Conservation (phyloP, 1,284 basidiomycete species). For the Cutaneotrichosporon spelunceum region DNA sequence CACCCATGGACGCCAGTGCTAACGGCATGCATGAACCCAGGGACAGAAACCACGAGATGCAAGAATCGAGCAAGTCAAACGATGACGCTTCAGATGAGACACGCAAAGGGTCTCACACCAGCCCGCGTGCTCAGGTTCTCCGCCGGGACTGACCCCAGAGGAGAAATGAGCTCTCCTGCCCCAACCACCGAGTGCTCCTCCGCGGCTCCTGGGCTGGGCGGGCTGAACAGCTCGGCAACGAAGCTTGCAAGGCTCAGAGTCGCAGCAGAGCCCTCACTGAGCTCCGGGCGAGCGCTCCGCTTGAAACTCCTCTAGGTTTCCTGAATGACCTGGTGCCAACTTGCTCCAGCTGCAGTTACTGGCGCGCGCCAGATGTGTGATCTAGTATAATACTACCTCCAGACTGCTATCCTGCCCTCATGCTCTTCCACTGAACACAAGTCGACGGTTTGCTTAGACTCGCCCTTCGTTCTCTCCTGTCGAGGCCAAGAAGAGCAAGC, state of each 20-base stretch:
- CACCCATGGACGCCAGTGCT: conserved; percentile 2
- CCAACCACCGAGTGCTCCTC: neutral
- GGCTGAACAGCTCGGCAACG: neutral
- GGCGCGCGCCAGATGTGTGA: neutral
- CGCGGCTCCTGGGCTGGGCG: neutral
- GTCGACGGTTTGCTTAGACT: neutral
- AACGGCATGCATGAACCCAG: conserved; percentile 9
- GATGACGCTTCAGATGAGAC: conserved; percentile 11
- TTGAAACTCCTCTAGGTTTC: neutral
- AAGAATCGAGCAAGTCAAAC: conserved; percentile 10
- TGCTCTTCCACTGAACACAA: neutral
- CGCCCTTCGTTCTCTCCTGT: neutral
- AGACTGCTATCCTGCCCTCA: neutral
- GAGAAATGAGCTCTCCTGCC: neutral
- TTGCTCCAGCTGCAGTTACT: neutral
- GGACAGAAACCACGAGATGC: conserved; percentile 9
- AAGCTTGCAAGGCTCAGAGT: neutral
- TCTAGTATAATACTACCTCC: conserved; percentile 2
- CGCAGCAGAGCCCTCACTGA: neutral
- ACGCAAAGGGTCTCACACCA: conserved; percentile 2
- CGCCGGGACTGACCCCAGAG: neutral
- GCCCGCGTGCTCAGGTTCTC: conserved; percentile 10
- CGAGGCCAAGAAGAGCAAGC: conserved; percentile 1
- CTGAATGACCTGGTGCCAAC: neutral
- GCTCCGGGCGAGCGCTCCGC: too few relatives aligned